A percentile compares a stretch with the other conserved stretches of the same genome.
phyloP scores from a whole-genome alignment of 176 grass and related monocot species.

The Otatea glauca region DNA sequence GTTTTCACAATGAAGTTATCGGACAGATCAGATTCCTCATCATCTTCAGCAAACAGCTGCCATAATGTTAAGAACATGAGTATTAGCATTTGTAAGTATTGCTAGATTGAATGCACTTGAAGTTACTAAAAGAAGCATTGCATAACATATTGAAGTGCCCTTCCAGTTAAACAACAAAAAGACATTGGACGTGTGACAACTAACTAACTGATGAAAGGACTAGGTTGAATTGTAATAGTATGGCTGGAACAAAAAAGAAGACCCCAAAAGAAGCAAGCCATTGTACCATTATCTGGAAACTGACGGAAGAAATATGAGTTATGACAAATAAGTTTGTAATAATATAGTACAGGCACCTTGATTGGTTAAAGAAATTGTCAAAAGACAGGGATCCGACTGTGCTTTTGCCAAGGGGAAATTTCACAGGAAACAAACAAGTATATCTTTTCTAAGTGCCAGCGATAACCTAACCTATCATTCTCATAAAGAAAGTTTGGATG shows the following conservation, averaged over 20 bases:
- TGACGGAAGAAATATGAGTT: background rate
- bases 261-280: background rate
- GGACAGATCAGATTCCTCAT: slow-evolving; percentile 85
- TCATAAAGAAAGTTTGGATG: slow-evolving; percentile 34
- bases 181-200: background rate
- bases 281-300: slow-evolving; percentile 10
- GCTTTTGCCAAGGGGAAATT: slow-evolving; percentile 30
- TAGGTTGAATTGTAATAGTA: slow-evolving; percentile 1
- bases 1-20: slow-evolving; percentile 99
- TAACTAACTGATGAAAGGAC: slow-evolving; percentile 29
- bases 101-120: slow-evolving; percentile 6
- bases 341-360: background rate
- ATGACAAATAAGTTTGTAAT: background rate
- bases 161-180: slow-evolving; percentile 19
- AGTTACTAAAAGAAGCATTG: slow-evolving; percentile 2
- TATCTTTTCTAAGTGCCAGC: slow-evolving; percentile 19
- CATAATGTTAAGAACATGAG: slow-evolving; percentile 35
- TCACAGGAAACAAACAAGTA: slow-evolving; percentile 9
- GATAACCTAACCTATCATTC: slow-evolving; percentile 19
- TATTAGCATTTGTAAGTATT: slow-evolving; percentile 24
- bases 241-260: background rate
- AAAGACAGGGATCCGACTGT: background rate
- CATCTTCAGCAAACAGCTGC: slow-evolving; percentile 86
- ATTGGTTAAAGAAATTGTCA: slow-evolving; percentile 20
- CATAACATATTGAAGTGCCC: slow-evolving; percentile 15